Base-by-base conservation (phyloP, 768 basidiomycete genomes). In the button mushroom (Agaricus bisporus) region DNA sequence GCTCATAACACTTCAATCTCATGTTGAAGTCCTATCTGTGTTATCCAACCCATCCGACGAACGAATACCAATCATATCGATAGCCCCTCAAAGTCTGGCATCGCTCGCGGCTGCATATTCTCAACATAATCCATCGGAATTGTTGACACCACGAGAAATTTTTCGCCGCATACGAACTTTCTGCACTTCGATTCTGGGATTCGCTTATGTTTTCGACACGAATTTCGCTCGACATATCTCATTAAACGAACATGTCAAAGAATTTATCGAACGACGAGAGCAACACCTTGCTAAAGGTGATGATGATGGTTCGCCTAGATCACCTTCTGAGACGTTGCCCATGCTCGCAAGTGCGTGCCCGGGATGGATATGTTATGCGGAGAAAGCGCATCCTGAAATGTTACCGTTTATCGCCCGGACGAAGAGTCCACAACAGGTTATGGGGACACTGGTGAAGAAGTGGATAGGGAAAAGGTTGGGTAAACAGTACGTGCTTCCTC, bases 331-430 rank as follows among this genome's bases (percentile, higher is more conserved):
- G 32, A 32, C 46, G 51, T 68, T 98, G 25, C 97, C 97, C 0
- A 94, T 99, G 85, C 73, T 99, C 22, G 86, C 93, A 4, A 94
- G 92, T 60, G 92, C 97, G 14, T 98, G 97, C 70, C 97, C 97
- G 0, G 97, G 97, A 14, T 98, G 97, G 97, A 88, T 99, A 54
- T 99, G 97, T 66, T 98, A 98, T 67, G 95, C 94, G 15, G 97
- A 99, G 70, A 99, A 99, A 74, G 86, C 95, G 1, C 95, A 97
- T 62, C 77, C 86, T 3, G 94, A 95, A 66, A 86, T 99, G 79
- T 66, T 99, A 18, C 94, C 94, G 4, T 93, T 92, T 62, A 87
- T 99, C 50, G 81, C 90, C 48, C 74, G 72, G 36, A 90, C 88
- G 46, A 92, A 95, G 74, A 95, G 93, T 64, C 89, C 94, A 25